Evolutionary conservation across 768 basidiomycete species (phyloP).

Genomic region (Serendipita sp.): DNA sequence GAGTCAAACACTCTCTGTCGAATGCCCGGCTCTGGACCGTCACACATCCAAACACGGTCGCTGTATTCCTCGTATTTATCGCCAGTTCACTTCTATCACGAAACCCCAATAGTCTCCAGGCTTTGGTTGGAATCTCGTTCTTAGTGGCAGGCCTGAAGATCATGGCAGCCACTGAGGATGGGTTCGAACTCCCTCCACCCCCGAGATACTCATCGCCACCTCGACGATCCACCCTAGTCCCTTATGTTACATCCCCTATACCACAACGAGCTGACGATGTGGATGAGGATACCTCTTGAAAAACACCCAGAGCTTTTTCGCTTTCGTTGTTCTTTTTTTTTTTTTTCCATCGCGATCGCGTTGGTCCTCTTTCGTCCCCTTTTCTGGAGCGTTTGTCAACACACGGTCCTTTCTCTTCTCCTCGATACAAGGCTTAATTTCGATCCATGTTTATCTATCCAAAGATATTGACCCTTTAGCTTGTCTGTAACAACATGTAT

Average conservation of each 20-base stretch:
- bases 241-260: neutral
- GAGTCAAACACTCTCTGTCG: neutral
- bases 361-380: neutral
- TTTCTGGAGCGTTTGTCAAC: no score
- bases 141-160: constrained; percentile 3
- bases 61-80: neutral
- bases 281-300: neutral
- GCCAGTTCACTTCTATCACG: neutral
- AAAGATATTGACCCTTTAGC: no score
- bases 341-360: neutral
- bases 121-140: neutral
- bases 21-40: neutral
- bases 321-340: neutral
- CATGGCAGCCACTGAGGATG: constrained; percentile 3
- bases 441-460: no score
- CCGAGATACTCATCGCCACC: neutral
- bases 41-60: constrained; percentile 4
- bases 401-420: no score
- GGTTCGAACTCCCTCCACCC: constrained; percentile 2
- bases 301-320: neutral
- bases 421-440: no score
- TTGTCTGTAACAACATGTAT: no score
- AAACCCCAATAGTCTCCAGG: neutral
- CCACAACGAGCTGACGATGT: neutral
- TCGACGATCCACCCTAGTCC: neutral